phyloP scores from a whole-genome alignment of 148 eudicot species.

The Camellia japonica region DNA sequence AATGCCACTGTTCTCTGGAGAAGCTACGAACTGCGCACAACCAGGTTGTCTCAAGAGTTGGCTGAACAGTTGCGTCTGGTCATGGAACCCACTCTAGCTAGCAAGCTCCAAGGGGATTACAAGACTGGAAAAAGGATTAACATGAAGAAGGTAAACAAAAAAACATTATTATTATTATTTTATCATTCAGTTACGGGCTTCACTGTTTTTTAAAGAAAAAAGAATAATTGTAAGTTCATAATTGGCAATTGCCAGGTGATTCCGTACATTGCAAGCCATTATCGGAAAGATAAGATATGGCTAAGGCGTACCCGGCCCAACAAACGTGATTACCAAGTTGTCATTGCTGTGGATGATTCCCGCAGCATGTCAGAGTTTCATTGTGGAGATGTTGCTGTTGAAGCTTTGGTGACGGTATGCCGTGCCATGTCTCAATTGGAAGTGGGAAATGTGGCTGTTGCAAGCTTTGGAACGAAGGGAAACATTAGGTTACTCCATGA shows the following conservation, averaged over 20 bases:
- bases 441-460: slow-evolving; percentile 89
- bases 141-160: slow-evolving; percentile 78
- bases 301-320: slow-evolving; percentile 86
- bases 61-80: slow-evolving; percentile 94
- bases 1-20: slow-evolving; percentile 70
- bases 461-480: slow-evolving; percentile 88
- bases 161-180: background rate
- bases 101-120: slow-evolving; percentile 98
- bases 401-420: slow-evolving; percentile 95
- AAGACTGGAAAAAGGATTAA: slow-evolving; percentile 97
- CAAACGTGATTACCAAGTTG: slow-evolving; percentile 94
- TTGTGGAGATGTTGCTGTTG: slow-evolving; percentile 89
- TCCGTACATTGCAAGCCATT: slow-evolving; percentile 90
- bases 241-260: slow-evolving; percentile 54
- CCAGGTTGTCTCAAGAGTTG: slow-evolving; percentile 91
- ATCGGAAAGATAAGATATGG: slow-evolving; percentile 97
- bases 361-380: slow-evolving; percentile 88
- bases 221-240: background rate
- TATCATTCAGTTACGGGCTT: slow-evolving; percentile 1
- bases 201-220: no score
- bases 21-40: slow-evolving; percentile 70
- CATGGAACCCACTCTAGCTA: slow-evolving; percentile 96
- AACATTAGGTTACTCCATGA: slow-evolving; percentile 78
- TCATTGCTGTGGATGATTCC: slow-evolving; percentile 93
- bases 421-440: slow-evolving; percentile 96